These are phyloP conservation scores for Thuidium tamariscinum DNA, from an alignment of 225 moss, liverwort and hornwort genomes.

Conservation along the genomic window DNA sequence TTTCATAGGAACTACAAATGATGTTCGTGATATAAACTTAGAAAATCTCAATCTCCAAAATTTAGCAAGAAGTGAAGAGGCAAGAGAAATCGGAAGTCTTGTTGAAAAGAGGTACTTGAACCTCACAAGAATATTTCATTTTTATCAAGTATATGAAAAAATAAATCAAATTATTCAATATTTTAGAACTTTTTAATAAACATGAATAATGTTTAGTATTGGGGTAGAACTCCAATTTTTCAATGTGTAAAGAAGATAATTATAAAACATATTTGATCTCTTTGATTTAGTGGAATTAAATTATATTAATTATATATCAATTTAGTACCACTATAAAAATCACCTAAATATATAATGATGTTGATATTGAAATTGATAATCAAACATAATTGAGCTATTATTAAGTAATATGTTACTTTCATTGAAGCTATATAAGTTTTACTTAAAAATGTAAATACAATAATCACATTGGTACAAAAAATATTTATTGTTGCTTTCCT, in stretches of 20 bases:
- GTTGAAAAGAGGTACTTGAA: neutral
- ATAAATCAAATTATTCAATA: too few species aligned
- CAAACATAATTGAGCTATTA: neutral
- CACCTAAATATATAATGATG: too few species aligned
- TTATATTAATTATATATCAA: neutral
- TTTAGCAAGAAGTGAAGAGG: neutral
- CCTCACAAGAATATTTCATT: neutral
- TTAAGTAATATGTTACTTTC: neutral
- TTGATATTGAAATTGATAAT: neutral
- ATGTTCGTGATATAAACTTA: neutral
- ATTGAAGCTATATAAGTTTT: neutral
- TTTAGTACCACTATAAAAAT: neutral
- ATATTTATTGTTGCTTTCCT: neutral
- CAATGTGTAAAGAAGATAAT: neutral
- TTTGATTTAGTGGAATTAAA: neutral
- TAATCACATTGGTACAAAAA: too few species aligned
- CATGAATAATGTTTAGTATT: neutral
- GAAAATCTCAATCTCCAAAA: neutral
- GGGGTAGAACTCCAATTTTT: neutral
- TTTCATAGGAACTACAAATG: neutral
- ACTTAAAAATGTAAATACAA: neutral
- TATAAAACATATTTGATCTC: neutral
- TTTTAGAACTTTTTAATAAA: neutral
- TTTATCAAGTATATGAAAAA: neutral
- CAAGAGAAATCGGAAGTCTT: neutral